Evolutionary conservation across 768 basidiomycete species (phyloP).

Genomic region (Clitopilus hobsonii): DNA sequence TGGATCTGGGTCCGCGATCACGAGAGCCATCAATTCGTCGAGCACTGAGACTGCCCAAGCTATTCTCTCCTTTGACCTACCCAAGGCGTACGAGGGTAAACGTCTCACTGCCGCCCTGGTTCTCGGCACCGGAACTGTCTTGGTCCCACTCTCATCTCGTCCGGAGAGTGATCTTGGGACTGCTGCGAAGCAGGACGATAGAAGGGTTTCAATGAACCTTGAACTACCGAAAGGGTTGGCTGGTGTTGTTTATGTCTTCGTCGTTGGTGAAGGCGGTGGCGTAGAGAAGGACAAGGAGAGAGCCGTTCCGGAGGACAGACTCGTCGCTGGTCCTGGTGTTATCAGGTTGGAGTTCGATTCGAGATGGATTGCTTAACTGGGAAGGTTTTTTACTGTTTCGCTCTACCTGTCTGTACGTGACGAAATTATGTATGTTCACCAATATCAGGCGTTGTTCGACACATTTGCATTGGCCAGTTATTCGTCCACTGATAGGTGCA

Average conservation of each 20-base stretch:
- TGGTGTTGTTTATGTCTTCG: constrained; percentile 50
- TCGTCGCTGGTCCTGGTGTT: not conserved
- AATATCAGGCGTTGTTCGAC: no score
- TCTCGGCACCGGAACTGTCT: constrained; percentile 36
- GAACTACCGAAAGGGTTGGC: constrained; percentile 36
- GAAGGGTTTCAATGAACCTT: constrained; percentile 20
- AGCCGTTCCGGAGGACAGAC: not conserved
- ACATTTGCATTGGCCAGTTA: no score
- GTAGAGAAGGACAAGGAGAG: not conserved
- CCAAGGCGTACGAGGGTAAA: constrained; percentile 6
- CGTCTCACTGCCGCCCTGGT: constrained; percentile 45
- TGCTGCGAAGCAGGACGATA: not conserved
- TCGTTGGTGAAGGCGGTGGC: constrained; percentile 28
- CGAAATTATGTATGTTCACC: no score
- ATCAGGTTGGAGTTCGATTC: not conserved
- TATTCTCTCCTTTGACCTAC: constrained; percentile 18
- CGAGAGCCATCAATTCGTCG: not conserved
- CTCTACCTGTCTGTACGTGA: not conserved
- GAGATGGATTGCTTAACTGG: not conserved
- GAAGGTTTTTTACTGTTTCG: not conserved
- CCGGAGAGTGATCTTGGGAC: not conserved
- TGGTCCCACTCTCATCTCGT: constrained; percentile 27
- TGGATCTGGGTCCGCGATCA: constrained; percentile 13
- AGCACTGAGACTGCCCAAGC: constrained; percentile 6
- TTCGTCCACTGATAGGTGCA: no score